These are phyloP conservation scores for Hypoxylon sp. DNA, from an alignment of 2,329 filamentous ascomycete species.

Conservation along the genomic window DNA sequence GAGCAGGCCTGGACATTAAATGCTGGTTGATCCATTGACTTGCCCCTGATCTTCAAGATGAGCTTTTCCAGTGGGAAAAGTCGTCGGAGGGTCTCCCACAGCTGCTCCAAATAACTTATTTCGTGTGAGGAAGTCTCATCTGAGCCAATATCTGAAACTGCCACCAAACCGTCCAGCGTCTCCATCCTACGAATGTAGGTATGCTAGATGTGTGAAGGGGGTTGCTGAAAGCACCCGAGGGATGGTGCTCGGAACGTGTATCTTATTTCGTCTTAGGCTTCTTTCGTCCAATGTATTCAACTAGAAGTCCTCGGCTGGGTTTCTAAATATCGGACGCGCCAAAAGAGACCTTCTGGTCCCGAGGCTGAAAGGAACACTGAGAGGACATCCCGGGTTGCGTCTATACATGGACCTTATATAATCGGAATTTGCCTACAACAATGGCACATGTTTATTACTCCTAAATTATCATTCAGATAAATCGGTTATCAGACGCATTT, in stretches of 20 bases:
- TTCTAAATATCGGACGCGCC: neutral
- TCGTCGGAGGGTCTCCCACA: neutral
- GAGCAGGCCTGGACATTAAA: neutral
- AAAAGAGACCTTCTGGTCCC: neutral
- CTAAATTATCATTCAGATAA: no score
- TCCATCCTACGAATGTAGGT: no score
- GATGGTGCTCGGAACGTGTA: neutral
- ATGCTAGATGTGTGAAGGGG: neutral
- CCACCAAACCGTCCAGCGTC: no score
- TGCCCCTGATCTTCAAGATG: neutral
- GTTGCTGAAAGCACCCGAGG: neutral
- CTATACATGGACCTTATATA: neutral
- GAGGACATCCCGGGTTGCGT: neutral
- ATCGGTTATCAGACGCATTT: neutral
- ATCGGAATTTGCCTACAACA: neutral
- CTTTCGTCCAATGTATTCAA: neutral
- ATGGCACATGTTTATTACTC: neutral
- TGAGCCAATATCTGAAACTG: no score
- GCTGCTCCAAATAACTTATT: neutral
- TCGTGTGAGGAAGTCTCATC: neutral
- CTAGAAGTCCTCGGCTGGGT: neutral
- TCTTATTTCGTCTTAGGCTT: neutral
- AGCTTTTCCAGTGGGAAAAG: neutral
- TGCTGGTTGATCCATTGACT: neutral
- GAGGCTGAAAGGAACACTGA: neutral